Evolutionary conservation across 805 yeast species (phyloP), one percentile per base, ranked within the genome.

Genomic region (Candida tammaniensis): DNA sequence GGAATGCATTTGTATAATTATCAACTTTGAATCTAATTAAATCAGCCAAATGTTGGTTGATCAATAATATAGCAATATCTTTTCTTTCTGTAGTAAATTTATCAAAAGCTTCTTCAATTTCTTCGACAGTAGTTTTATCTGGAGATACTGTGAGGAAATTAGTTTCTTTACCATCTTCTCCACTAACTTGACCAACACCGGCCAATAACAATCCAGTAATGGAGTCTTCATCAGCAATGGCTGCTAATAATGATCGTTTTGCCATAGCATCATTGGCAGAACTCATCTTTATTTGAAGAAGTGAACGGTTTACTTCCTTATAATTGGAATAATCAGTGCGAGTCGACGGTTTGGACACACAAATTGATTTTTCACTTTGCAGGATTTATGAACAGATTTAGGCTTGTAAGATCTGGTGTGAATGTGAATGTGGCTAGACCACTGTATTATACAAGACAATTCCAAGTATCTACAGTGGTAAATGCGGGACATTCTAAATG

Each of bases 151-250:
- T 85, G 33, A 82, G 75, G 61, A 93, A 93, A 70, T 93, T 93
- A 66, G 86, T 81, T 47, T 76, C 80, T 50, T 74, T 75, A 13
- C 78, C 78, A 24, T 77, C 78, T 42, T 75, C 81, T 41, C 63
- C 64, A 18, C 76, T 72, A 14, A 88, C 80, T 54, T 91, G 95
- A 17, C 98, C 98, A 39, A 86, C 80, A 18, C 98, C 98, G 1
- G 98, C 98, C 39, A 93, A 73, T 22, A 93, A 70, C 72, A 93
- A 76, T 3, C 98, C 98, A 2, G 98, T 93, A 40, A 93, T 89
- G 15, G 98, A 84, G 55, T 93, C 98, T 65, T 93, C 98, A 54
- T 93, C 98, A 12, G 97, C 98, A 53, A 93, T 87, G 24, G 89
- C 95, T 9, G 97, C 98, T 39, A 93, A 70, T 47, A 89, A 72